Percentiles rank a stretch among this genome's conserved stretches.
These are phyloP conservation scores for Phytophthora cryptogea DNA, from an alignment of 352 stramenopile species.

Conservation along the genomic window DNA sequence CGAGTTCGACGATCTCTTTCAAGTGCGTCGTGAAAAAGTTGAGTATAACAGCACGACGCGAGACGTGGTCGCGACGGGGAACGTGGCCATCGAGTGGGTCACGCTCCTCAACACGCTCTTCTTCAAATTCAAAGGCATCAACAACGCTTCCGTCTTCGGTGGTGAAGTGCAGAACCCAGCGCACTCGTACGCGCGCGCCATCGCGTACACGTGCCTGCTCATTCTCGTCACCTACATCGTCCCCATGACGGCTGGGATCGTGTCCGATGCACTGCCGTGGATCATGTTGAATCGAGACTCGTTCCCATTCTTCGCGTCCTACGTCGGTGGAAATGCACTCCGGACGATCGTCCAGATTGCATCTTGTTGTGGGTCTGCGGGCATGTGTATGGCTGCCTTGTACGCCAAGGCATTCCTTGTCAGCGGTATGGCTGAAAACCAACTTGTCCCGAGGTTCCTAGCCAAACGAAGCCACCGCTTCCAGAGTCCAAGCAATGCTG, in stretches of 20 bases:
- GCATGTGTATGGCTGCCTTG: conserved; percentile 91
- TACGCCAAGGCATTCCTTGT: conserved; percentile 90
- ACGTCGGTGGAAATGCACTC: conserved; percentile 83
- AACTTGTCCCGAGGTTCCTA: conserved; percentile 82
- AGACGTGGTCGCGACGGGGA: conserved; percentile 31
- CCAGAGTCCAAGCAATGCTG: conserved; percentile 42
- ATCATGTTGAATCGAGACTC: conserved; percentile 83
- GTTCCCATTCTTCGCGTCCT: conserved; percentile 82
- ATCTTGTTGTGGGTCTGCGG: conserved; percentile 77
- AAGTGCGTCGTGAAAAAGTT: conserved; percentile 41
- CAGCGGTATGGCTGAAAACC: conserved; percentile 73
- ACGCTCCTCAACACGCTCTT: conserved; percentile 94
- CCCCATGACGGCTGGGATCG: conserved; percentile 84
- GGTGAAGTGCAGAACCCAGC: conserved; percentile 89
- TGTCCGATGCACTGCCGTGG: conserved; percentile 59
- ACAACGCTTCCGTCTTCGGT: conserved; percentile 90
- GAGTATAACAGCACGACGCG: conserved; percentile 19
- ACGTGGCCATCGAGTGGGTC: conserved; percentile 70
- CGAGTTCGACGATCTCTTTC: conserved; percentile 46
- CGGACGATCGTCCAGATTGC: conserved; percentile 81
- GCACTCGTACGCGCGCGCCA: conserved; percentile 82
- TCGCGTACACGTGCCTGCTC: conserved; percentile 78
- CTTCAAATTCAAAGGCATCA: conserved; percentile 96
- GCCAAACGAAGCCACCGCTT: conserved; percentile 47
- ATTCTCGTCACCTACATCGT: conserved; percentile 87